phyloP scores from a whole-genome alignment of 2,329 filamentous ascomycete genomes.

The Cytospora chrysosperma region DNA sequence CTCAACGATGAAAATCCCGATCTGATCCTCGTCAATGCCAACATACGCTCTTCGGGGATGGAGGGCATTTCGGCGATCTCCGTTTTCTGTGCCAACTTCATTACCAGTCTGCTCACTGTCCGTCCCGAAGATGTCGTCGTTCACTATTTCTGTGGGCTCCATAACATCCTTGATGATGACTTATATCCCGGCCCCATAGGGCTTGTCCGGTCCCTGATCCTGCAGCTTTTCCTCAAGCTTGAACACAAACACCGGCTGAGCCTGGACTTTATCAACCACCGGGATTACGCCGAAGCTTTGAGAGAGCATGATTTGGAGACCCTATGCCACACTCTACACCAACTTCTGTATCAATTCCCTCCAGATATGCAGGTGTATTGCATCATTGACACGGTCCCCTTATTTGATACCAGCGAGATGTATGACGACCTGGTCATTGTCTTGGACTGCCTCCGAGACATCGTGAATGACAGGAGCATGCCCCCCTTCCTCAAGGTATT shows the following conservation, averaged over 20 bases:
- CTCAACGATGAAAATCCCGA: constrained; percentile 2
- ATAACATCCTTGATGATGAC: not conserved
- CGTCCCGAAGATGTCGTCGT: constrained; percentile 5
- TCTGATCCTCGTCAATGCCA: constrained; percentile 8
- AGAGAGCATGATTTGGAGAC: not conserved
- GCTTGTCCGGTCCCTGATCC: not conserved
- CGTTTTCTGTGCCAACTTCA: not conserved
- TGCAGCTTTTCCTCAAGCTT: constrained; percentile 3
- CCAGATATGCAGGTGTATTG: constrained; percentile 2
- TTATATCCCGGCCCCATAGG: not conserved
- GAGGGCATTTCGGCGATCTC: not conserved
- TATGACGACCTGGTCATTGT: not conserved
- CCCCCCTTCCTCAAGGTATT: constrained; percentile 9
- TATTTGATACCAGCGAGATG: not conserved
- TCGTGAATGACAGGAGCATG: constrained; percentile 3
- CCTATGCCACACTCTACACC: constrained; percentile 5
- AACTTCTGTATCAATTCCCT: not conserved
- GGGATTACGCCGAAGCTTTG: not conserved
- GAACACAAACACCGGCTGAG: not conserved
- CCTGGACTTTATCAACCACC: constrained; percentile 9
- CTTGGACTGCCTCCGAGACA: not conserved
- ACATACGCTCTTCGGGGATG: not conserved
- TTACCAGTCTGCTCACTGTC: not conserved
- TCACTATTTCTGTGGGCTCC: constrained; percentile 14
- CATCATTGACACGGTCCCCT: constrained; percentile 5